Evolutionary conservation across 495 filamentous ascomycete genomes (phyloP), one percentile per base, ranked within the genome.

Genomic region (Talaromyces trachyspermus): DNA sequence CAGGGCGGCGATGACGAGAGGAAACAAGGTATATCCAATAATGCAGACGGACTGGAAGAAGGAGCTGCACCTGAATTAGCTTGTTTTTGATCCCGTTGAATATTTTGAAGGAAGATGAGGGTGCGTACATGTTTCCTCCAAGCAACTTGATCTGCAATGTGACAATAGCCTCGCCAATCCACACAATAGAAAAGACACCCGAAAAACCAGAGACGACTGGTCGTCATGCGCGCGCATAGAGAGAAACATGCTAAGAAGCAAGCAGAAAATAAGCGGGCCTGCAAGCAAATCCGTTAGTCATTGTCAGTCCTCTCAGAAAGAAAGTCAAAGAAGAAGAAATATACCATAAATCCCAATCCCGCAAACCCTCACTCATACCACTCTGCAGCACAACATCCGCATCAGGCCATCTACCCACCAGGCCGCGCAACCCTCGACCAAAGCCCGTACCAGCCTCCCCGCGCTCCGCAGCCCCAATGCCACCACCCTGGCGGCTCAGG

Each of bases 121-220:
- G 48, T 11, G 78, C 88, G 67, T 70, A 97, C 92, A 98, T 96
- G 74, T 94, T 95, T 20, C 92, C 92, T 39, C 92, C 92, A 49
- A 99, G 70, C 58, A 99, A 71, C 73, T 95, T 95, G 60, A 99
- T 96, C 78, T 99, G 92, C 60, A 91, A 69, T n/a, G 92, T 99
- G 49, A 99, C 90, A 12, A 96, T 86, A 1, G 91, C 90, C 73
- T 96, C 89, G 6, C 90, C 92, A 44, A 97, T 80, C 92, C 92
- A 99, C 29, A 99, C 86, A 58, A 92, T 83, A 19, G 87, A 84
- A 70, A 99, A 99, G 15, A 97, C 88, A 8, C 92, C 94, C 19
- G 86, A 89, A 66, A 99, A 37, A 97, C 91, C 47, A 85, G 62
- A 19, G 83, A 84, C 63, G 84, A 84, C 71, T 98, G 91, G 30